A percentile compares a stretch with the other conserved stretches of the same genome.
phyloP scores from a whole-genome alignment of 2,329 filamentous ascomycete genomes.

The Coleophoma cylindrospora region DNA sequence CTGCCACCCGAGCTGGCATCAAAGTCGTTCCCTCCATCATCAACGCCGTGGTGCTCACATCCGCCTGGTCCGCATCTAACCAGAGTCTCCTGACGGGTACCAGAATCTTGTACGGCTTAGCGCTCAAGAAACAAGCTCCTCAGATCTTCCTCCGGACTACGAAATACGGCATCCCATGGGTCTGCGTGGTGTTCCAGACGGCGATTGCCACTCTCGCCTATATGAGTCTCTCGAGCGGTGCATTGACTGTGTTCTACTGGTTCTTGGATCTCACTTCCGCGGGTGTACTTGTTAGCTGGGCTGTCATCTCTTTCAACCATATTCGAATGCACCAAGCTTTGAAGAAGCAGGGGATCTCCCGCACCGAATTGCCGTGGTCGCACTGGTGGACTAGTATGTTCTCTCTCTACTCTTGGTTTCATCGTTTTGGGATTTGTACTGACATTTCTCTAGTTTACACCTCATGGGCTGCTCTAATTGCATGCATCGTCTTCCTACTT shows the following conservation, averaged over 20 bases:
- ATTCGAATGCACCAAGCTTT: constrained; percentile 50
- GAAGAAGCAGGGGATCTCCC: constrained; percentile 47
- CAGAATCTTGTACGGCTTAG: constrained; percentile 53
- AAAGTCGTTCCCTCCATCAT: constrained; percentile 64
- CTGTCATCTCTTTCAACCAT: constrained; percentile 53
- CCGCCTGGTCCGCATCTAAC: constrained; percentile 66
- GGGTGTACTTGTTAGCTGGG: constrained; percentile 61
- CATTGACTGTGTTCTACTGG: constrained; percentile 62
- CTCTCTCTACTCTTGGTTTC: constrained; percentile 2
- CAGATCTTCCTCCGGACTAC: constrained; percentile 48
- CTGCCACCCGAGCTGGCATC: constrained; percentile 62
- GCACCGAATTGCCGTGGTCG: constrained; percentile 51
- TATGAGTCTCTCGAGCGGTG: constrained; percentile 50
- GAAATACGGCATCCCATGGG: constrained; percentile 49
- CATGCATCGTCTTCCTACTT: constrained; percentile 60
- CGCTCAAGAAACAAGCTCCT: constrained; percentile 54
- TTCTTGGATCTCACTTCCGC: constrained; percentile 56
- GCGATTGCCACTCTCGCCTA: constrained; percentile 53
- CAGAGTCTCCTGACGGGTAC: constrained; percentile 57
- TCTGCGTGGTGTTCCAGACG: constrained; percentile 48
- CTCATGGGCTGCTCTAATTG: constrained; percentile 54
- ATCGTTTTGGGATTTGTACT: not conserved
- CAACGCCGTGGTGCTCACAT: constrained; percentile 72
- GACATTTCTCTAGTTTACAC: constrained; percentile 39
- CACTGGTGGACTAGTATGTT: constrained; percentile 55